Evolutionary conservation across 176 grass and related monocot genomes (phyloP).

Genomic region (Puya raimondii): DNA sequence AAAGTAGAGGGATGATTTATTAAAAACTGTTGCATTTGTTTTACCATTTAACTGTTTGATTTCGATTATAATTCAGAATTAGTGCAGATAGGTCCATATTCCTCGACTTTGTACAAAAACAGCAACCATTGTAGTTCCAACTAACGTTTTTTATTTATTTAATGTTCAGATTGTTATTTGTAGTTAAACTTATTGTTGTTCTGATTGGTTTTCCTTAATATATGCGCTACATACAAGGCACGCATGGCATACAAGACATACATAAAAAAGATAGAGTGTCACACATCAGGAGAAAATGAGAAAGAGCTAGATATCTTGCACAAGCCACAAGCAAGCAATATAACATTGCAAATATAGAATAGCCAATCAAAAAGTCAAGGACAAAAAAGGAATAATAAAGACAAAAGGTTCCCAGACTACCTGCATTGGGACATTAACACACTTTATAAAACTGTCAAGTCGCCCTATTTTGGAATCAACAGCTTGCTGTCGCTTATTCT

Average conservation of each 20-base stretch:
- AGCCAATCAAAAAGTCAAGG: background rate
- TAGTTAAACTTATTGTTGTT: background rate
- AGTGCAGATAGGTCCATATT: background rate
- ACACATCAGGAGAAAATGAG: too few relatives aligned
- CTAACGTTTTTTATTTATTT: background rate
- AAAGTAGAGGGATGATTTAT: background rate
- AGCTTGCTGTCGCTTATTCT: slow-evolving; percentile 75
- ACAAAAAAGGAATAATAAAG: background rate
- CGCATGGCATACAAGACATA: too few relatives aligned
- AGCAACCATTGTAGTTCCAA: too few relatives aligned
- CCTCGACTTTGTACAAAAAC: background rate
- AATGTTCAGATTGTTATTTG: background rate
- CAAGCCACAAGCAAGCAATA: background rate
- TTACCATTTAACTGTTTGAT: too few relatives aligned
- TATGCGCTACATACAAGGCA: too few relatives aligned
- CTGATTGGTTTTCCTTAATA: background rate
- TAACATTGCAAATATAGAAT: background rate
- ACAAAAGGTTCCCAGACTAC: slow-evolving; percentile 18
- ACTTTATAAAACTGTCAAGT: slow-evolving; percentile 72
- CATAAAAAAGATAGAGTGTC: too few relatives aligned
- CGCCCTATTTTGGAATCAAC: slow-evolving; percentile 94
- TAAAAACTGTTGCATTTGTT: background rate
- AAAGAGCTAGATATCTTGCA: too few relatives aligned
- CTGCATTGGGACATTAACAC: slow-evolving; percentile 75
- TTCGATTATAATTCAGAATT: background rate